These are phyloP conservation scores for Iris pallida DNA, from an alignment of 116 monocot species.

Conservation along the genomic window DNA sequence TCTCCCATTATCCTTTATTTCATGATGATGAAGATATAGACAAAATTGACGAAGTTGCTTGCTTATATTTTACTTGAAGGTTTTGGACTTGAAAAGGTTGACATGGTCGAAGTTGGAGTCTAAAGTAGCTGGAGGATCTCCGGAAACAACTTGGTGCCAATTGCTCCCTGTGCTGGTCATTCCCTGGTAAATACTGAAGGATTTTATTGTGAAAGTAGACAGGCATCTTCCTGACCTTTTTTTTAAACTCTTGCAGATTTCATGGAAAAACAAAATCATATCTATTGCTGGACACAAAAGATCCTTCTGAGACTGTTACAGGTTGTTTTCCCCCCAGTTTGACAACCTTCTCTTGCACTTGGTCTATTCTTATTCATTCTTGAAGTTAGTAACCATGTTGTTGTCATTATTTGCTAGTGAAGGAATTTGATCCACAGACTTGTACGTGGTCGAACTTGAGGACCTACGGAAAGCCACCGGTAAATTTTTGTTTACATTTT, in stretches of 20 bases:
- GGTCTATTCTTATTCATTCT: neutral
- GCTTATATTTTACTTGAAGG: slow-evolving; percentile 35
- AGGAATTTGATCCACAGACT: slow-evolving; percentile 87
- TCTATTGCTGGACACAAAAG: slow-evolving; percentile 96
- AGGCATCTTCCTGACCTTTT: neutral
- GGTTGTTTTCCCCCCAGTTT: slow-evolving; percentile 33
- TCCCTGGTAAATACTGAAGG: slow-evolving; percentile 57
- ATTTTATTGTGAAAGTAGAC: neutral
- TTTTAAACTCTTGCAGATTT: slow-evolving; percentile 35
- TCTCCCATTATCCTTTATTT: too few species aligned
- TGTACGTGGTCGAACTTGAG: slow-evolving; percentile 80
- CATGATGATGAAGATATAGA: too few species aligned
- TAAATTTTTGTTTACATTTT: slow-evolving; percentile 22
- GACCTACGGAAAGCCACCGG: slow-evolving; percentile 93
- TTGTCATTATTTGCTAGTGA: slow-evolving; percentile 45
- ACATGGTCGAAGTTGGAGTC: slow-evolving; percentile 88
- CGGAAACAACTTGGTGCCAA: slow-evolving; percentile 22
- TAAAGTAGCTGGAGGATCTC: slow-evolving; percentile 30
- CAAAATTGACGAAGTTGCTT: too few species aligned
- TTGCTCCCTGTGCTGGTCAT: slow-evolving; percentile 91
- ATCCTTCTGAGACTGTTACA: slow-evolving; percentile 80
- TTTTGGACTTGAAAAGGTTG: slow-evolving; percentile 90
- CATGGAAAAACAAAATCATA: slow-evolving; percentile 82
- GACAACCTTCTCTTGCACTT: neutral
- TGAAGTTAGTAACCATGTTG: slow-evolving; percentile 7